Evolutionary conservation across 2,329 filamentous ascomycete species (phyloP), one percentile per base, ranked within the genome.

Genomic region (Ophiostoma triangulosporum): DNA sequence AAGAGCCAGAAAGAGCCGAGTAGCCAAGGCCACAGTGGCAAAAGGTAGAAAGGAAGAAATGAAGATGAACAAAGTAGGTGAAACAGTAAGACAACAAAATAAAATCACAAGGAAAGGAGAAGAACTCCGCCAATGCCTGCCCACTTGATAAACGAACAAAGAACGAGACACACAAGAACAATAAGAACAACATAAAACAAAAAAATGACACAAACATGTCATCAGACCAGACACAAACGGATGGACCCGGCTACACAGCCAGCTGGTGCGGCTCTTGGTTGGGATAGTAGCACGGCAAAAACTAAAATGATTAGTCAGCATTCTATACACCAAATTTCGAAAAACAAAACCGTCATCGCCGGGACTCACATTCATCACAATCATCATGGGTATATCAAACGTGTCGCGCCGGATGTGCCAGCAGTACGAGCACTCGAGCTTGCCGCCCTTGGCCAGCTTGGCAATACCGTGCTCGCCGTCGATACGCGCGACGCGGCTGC

Each of bases 381-480:
- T 94, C 71, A 97, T 76, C 88, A 96, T 95, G 22, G 93, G 93
- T 68, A 97, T 95, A 70, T 97, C 91, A 71, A 97, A 97, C 38
- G 93, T 88, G 68, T 98, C 93, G 58, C 91, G 78, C 71, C 95
- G 95, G 58, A 97, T 90, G 58, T 88, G 91, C 90, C 91, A 97
- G 71, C 88, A 95, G 70, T 94, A 95, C 62, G 86, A 89, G 71
- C 90, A 96, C 65, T 95, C 87, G 54, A 97, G 86, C 69, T 93
- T 90, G 52, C 90, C 91, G 63, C 95, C 89, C 64, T 81, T 85
- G 63, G 87, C 88, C 14, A 95, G 77, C 63, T 82, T 80, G 53
- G 85, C 85, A 68, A 95, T 91, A 9, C 87, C 89, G 57, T 86
- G 78, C 67, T 88, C 83, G 53, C 83, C 81, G 61, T 81, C 80